Percentiles rank a stretch among this genome's conserved stretches.
These are phyloP conservation scores for Naganishia sp. DNA, from an alignment of 1,284 basidiomycete species.

Conservation along the genomic window DNA sequence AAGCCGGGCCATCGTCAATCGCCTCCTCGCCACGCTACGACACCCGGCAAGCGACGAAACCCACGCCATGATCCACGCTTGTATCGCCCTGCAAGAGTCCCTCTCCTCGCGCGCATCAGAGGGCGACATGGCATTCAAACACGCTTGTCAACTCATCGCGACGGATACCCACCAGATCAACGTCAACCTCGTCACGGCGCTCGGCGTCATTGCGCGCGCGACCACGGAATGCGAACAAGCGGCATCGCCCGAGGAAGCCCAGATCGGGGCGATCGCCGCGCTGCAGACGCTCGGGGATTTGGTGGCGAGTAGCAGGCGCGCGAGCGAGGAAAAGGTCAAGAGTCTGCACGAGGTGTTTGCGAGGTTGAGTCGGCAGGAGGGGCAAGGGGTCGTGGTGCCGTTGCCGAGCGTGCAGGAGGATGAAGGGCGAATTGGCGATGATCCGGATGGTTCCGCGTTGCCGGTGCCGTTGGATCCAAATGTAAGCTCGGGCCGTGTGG, in stretches of 20 bases:
- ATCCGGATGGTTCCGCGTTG: background rate
- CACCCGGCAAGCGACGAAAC: conserved; percentile 12
- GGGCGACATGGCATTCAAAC: background rate
- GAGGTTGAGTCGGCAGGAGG: background rate
- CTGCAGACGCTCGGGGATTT: conserved; percentile 19
- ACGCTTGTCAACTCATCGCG: conserved; percentile 22
- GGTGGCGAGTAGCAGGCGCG: conserved; percentile 14
- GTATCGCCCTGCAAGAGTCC: conserved; percentile 19
- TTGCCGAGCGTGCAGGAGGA: conserved; percentile 24
- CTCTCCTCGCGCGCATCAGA: background rate
- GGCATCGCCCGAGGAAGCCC: conserved; percentile 19
- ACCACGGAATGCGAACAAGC: conserved; percentile 15
- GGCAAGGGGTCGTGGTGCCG: too few relatives aligned
- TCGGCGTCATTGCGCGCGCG: conserved; percentile 8
- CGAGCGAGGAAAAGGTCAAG: conserved; percentile 24
- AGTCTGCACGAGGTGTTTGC: conserved; percentile 14
- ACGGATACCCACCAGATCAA: conserved; percentile 26
- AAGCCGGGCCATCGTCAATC: conserved; percentile 22
- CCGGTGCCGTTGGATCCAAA: too few relatives aligned
- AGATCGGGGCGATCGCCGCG: conserved; percentile 17
- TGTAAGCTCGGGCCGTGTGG: background rate
- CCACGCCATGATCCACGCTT: conserved; percentile 28
- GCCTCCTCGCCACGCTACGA: conserved; percentile 21
- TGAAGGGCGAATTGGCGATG: background rate
- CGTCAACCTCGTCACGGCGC: conserved; percentile 13